A percentile compares a stretch with the other conserved stretches of the same genome.
phyloP scores from a whole-genome alignment of 2,329 filamentous ascomycete species.

The Byssochlamys sp. region DNA sequence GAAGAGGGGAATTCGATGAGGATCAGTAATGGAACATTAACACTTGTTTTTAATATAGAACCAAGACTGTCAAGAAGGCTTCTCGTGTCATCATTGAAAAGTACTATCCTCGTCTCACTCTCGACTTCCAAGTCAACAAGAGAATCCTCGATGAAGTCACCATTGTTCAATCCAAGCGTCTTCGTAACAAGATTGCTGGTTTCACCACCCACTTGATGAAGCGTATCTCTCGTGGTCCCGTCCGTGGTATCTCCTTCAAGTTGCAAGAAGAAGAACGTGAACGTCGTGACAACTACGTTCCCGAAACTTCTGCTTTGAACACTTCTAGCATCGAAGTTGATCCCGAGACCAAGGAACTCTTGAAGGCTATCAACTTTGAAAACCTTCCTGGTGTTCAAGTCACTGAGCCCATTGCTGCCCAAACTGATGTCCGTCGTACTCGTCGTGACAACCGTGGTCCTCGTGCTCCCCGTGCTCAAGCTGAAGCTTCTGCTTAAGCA shows the following conservation, averaged over 20 bases:
- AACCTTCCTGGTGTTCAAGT: no score
- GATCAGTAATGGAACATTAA: no score
- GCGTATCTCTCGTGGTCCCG: slow-evolving; percentile 97
- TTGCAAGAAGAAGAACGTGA: slow-evolving; percentile 99
- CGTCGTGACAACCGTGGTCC: no score
- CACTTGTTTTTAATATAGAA: no score
- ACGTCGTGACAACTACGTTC: slow-evolving; percentile 99
- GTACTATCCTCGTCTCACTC: slow-evolving; percentile 92
- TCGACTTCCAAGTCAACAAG: slow-evolving; percentile 99
- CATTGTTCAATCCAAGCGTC: slow-evolving; percentile 96
- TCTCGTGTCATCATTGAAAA: slow-evolving; percentile 99
- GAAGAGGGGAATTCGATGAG: no score
- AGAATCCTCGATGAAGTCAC: slow-evolving; percentile 99
- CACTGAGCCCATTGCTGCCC: no score
- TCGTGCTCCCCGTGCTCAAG: no score
- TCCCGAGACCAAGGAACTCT: slow-evolving; percentile 93
- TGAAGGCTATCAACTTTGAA: no score
- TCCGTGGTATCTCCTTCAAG: slow-evolving; percentile 99
- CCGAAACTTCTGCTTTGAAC: slow-evolving; percentile 96
- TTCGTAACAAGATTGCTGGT: slow-evolving; percentile 99
- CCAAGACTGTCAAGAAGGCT: slow-evolving; percentile 70
- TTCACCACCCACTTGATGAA: slow-evolving; percentile 99
- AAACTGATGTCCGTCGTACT: no score
- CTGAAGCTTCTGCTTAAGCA: no score
- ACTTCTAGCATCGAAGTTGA: slow-evolving; percentile 95